Evolutionary conservation across 148 eudicot genomes (phyloP).

Genomic region (Amaranthus palmeri): DNA sequence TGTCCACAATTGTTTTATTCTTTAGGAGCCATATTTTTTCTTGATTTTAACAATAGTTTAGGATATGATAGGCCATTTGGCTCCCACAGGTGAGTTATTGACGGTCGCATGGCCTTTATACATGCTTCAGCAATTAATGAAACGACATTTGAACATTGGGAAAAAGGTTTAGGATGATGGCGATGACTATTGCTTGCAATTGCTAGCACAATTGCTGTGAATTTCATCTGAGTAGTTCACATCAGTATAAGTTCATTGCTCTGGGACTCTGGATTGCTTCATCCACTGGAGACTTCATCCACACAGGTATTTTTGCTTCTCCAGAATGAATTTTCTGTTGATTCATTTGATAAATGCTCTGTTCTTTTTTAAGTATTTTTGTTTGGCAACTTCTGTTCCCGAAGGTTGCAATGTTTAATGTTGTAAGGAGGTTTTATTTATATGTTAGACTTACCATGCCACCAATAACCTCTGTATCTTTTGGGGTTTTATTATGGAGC

Average conservation of each 20-base stretch:
- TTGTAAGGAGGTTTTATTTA: too few relatives aligned
- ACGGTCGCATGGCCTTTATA: not conserved
- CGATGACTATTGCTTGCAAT: not conserved
- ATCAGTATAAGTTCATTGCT: constrained; percentile 4
- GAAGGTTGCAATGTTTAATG: too few relatives aligned
- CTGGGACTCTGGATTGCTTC: constrained; percentile 19
- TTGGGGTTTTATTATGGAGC: too few relatives aligned
- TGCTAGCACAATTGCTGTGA: constrained; percentile 12
- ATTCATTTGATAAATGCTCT: not conserved
- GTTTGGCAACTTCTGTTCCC: too few relatives aligned
- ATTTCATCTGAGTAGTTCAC: constrained; percentile 12
- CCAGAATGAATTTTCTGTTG: not conserved
- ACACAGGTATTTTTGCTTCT: constrained; percentile 22
- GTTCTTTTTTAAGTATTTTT: not conserved
- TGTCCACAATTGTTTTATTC: constrained; percentile 10
- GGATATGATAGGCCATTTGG: constrained; percentile 7
- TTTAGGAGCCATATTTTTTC: not conserved
- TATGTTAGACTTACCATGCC: too few relatives aligned
- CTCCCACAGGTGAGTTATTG: constrained; percentile 10
- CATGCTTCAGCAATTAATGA: constrained; percentile 2
- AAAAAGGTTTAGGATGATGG: not conserved
- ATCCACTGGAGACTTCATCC: constrained; percentile 12
- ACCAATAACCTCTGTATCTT: too few relatives aligned
- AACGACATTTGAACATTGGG: not conserved
- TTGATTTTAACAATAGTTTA: constrained; percentile 5